Base-by-base conservation (phyloP, 257 asterid genomes). In the Solanum sparsipilum region DNA sequence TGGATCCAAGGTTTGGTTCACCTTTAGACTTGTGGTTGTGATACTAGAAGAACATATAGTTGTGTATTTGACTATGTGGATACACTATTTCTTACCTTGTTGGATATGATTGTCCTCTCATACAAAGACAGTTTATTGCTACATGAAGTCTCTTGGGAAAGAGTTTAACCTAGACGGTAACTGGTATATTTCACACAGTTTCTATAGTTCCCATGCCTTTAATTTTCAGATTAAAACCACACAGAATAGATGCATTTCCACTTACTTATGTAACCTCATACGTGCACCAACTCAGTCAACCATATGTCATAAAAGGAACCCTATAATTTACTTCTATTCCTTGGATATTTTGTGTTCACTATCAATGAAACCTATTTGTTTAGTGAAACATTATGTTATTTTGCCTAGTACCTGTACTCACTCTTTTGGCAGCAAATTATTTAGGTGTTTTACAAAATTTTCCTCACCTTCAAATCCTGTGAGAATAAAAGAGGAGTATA, bases 141-240 rank as follows among this genome's bases (percentile, higher is more conserved):
- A 92, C 90, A 97, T 97, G 99, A 98, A 96, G 93, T 97, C 99
- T 83, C 96, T 97, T 46, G 99, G 99, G 56, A 97, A 97, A 91
- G 99, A 97, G 92, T 96, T 96, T 91, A 99, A 97, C 92, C 95
- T 96, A 74, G 94, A 96, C 88, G 99, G 99, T 63, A 96, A 96
- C 89, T 93, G 98, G 99, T 96, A 92, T 87, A 91, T 88, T 90
- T 20, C 18, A 46, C 18, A 41, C 48, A 41, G 48, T 41, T 41
- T 4, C 48, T 41, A 46, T 15, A 36, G 71, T 8, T 7, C 76
- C 38, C 16, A 36, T 73, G 27, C 25, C 29, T 85, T 44, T 35
- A 13, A 78, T 65, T 11, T 68, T 20, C 4, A 31, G 2, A 21
- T 25, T 9, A 75, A 41, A 75, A 38, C 6, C 58, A 36, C 20